phyloP scores from a whole-genome alignment of 495 filamentous ascomycete genomes.

The Lichenothelia convexa region DNA sequence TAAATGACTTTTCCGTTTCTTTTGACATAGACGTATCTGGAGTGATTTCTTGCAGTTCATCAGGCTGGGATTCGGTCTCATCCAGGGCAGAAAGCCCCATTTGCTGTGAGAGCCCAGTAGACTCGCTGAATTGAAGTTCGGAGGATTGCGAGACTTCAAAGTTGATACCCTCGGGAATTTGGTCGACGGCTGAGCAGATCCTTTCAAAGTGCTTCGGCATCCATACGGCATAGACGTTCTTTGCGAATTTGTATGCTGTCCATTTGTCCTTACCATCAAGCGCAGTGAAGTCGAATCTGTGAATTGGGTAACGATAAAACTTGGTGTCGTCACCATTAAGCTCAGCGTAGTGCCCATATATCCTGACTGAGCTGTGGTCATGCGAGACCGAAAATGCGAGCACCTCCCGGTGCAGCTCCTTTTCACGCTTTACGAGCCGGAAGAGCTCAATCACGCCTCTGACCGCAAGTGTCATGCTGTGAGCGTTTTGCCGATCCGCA shows the following conservation, averaged over 20 bases:
- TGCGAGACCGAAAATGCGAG: conserved; percentile 32
- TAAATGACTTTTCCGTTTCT: not conserved
- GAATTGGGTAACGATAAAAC: conserved; percentile 10
- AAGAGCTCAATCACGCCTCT: conserved; percentile 1
- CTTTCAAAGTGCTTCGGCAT: conserved; percentile 10
- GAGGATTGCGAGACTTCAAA: conserved; percentile 7
- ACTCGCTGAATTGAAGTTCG: conserved; percentile 3
- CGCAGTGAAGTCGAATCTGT: conserved; percentile 4
- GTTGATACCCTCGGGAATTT: conserved; percentile 15
- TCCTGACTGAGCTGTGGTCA: conserved; percentile 20
- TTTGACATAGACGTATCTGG: not conserved
- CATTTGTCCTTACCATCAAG: conserved; percentile 8
- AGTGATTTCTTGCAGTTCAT: not conserved
- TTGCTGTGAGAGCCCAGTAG: conserved; percentile 6
- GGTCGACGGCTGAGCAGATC: conserved; percentile 21
- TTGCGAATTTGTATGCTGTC: conserved; percentile 13
- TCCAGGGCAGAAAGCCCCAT: conserved; percentile 2
- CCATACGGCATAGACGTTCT: conserved; percentile 12
- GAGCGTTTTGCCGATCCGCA: conserved; percentile 22
- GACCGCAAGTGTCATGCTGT: conserved; percentile 19
- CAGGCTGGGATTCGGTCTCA: not conserved
- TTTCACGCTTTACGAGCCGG: not conserved
- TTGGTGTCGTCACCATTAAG: conserved; percentile 9
- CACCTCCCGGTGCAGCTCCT: conserved; percentile 24
- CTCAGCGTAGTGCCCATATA: conserved; percentile 16